Evolutionary conservation across 2,329 filamentous ascomycete species (phyloP), one percentile per base, ranked within the genome.

Genomic region (Exophiala phaeomuriformis): DNA sequence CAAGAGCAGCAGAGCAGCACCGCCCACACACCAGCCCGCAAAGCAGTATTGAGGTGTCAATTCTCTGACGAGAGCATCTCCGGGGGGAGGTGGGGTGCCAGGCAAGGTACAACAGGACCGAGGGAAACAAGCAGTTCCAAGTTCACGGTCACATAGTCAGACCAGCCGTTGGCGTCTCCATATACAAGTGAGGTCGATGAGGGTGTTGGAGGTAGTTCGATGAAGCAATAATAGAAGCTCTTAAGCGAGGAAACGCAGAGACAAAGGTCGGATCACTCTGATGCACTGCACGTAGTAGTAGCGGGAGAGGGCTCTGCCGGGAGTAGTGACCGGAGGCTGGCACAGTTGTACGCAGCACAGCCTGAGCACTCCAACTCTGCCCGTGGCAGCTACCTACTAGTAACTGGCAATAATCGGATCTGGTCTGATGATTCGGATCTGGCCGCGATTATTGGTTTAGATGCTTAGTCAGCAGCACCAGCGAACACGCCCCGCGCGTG

Each of bases 11-110:
- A 41, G 4, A 12, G 4, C 39, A 41, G 39, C 39, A 41, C n/a
- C 4, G 27, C 9, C 9, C 6, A 6, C 12, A 6, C n/a, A 12
- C 19, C 39, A 9, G 19, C 28, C 6, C 39, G 39, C 19, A 10
- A 28, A 45, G 12, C 9, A 45, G 6, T 29, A 36, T 49, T 47
- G 32, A n/a, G 39, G 27, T 44, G 33, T 31, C 36, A 42, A 29
- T 42, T 35, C 31, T 52, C 53, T 43, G 27, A 51, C 42, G 45
- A 52, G 47, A 31, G 49, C 55, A 57, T 57, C 31, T 39, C 53
- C 45, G 35, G 36, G 40, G 37, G 51, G 52, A 39, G 35, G 48
- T 35, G 49, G 51, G 51, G 55, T 12, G 30, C 5, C 33, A 4
- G 40, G 32, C 4, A 10, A 31, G 46, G 32, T 30, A 39, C 8